A percentile compares a stretch with the other conserved stretches of the same genome.
Conservation (phyloP, 345 rosid genomes). For the Cardamine resedifolia region DNA sequence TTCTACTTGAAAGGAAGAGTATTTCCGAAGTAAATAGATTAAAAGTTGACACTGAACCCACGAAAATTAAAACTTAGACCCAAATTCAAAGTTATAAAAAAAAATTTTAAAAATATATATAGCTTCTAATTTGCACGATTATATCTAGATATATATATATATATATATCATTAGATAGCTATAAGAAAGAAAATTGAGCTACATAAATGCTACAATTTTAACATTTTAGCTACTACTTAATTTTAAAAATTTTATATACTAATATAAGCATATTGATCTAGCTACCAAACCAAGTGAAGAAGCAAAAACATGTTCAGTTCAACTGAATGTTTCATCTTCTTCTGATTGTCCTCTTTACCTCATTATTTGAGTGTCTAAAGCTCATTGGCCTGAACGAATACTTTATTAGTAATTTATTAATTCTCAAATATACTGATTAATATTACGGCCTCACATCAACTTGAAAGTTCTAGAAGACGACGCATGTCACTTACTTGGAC, state of each 20-base stretch:
- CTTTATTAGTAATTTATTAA: constrained; percentile 12
- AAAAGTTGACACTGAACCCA: no score
- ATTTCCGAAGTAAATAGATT: no score
- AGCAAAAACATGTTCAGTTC: constrained; percentile 42
- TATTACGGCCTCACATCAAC: constrained; percentile 30
- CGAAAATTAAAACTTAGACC: no score
- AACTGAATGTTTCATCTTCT: constrained; percentile 36
- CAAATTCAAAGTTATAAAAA: no score
- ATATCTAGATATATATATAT: not conserved
- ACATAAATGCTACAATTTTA: not conserved
- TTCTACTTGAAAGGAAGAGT: no score
- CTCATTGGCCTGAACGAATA: constrained; percentile 16
- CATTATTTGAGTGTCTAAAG: constrained; percentile 28
- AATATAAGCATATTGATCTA: not conserved
- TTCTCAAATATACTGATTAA: not conserved
- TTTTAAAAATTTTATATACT: not conserved
- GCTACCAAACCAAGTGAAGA: constrained; percentile 33
- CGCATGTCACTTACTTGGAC: constrained; percentile 30
- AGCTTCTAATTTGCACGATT: not conserved
- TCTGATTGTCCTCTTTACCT: constrained; percentile 39
- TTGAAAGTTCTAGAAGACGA: constrained; percentile 21
- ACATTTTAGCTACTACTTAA: not conserved
- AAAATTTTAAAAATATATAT: not conserved
- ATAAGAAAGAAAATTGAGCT: not conserved
- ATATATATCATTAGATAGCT: not conserved